phyloP scores from a whole-genome alignment of 306 rosid species.

The Sicyos edulis region DNA sequence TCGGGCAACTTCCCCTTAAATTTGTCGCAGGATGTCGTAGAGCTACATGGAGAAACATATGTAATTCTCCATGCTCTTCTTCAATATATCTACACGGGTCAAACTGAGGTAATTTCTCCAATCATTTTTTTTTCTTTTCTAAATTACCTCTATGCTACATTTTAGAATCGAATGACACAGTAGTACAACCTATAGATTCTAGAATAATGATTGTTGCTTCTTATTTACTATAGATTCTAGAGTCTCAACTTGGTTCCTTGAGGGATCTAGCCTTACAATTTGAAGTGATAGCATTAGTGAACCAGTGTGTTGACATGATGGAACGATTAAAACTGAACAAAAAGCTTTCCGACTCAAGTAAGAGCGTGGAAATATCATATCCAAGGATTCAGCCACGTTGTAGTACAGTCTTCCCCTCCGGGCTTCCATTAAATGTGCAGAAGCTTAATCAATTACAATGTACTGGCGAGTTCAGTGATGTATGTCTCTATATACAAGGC shows the following conservation, averaged over 20 bases:
- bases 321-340: constrained; percentile 51
- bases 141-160: neutral
- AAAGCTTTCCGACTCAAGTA: constrained; percentile 40
- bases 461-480: constrained; percentile 66
- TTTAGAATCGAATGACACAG: too few species aligned
- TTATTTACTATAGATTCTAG: constrained; percentile 51
- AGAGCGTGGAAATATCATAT: constrained; percentile 55
- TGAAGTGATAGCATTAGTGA: constrained; percentile 66
- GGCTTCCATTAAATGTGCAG: constrained; percentile 47
- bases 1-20: constrained; percentile 57
- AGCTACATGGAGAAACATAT: constrained; percentile 45
- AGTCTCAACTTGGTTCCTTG: constrained; percentile 57
- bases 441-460: constrained; percentile 51
- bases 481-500: constrained; percentile 52
- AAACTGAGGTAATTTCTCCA: constrained; percentile 47
- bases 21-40: constrained; percentile 45
- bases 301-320: constrained; percentile 67
- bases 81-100: constrained; percentile 78
- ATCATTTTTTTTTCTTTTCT: neutral
- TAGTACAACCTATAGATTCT: too few species aligned
- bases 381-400: constrained; percentile 52
- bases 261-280: constrained; percentile 62
- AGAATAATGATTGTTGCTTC: constrained; percentile 23
- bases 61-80: constrained; percentile 64
- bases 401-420: constrained; percentile 50